Evolutionary conservation across 805 yeast species (phyloP).

Genomic region (Yamadazyma sp.): DNA sequence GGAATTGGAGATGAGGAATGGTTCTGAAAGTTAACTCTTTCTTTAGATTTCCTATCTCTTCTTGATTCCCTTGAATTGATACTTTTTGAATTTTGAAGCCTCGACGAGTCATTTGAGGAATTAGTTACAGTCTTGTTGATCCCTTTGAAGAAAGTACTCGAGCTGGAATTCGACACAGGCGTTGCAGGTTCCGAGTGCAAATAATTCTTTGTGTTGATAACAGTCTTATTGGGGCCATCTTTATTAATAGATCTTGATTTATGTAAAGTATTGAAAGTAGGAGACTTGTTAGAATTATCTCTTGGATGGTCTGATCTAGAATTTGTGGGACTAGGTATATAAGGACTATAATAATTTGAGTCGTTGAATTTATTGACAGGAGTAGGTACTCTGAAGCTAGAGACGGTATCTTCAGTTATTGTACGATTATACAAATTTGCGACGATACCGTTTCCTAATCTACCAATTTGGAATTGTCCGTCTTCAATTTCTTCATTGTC

Average conservation of each 20-base stretch:
- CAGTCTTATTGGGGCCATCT: conserved; percentile 3
- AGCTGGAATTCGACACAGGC: conserved; percentile 7
- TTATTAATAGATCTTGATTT: conserved; percentile 4
- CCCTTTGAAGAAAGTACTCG: conserved; percentile 5
- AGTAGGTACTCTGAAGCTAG: conserved; percentile 8
- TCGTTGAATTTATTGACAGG: conserved; percentile 11
- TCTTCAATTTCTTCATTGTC: conserved; percentile 11
- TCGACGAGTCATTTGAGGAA: conserved; percentile 12
- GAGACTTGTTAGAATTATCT: conserved; percentile 3
- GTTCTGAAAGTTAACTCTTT: background rate
- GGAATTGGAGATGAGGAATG: conserved; percentile 2
- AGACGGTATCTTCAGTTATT: conserved; percentile 6
- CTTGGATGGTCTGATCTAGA: background rate
- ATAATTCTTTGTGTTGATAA: conserved; percentile 9
- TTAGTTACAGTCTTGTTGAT: conserved; percentile 9
- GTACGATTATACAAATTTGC: conserved; percentile 19
- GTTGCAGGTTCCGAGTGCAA: conserved; percentile 12
- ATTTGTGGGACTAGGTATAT: conserved; percentile 7
- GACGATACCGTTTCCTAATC: conserved; percentile 31
- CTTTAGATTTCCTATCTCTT: conserved; percentile 9
- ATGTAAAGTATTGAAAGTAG: conserved; percentile 3
- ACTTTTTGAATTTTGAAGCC: conserved; percentile 8
- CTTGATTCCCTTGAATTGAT: conserved; percentile 9
- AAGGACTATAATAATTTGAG: conserved; percentile 11
- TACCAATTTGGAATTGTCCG: conserved; percentile 18